These are phyloP conservation scores for Candida oleophila DNA, from an alignment of 805 yeast species.

Conservation along the genomic window DNA sequence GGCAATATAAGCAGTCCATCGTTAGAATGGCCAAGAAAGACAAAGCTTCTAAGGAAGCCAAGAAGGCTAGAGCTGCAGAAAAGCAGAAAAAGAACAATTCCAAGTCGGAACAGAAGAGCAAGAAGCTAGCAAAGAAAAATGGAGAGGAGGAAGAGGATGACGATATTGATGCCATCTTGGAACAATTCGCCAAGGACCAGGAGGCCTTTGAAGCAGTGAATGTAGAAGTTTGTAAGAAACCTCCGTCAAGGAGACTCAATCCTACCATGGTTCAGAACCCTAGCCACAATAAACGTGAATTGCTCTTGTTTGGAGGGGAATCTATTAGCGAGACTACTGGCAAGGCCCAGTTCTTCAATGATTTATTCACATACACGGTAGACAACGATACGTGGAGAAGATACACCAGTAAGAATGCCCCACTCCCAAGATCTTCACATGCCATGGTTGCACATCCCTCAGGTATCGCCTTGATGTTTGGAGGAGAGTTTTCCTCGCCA, in stretches of 20 bases:
- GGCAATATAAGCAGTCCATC: neutral
- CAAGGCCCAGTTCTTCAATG: conserved; percentile 66
- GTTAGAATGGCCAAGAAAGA: conserved; percentile 76
- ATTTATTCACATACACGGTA: conserved; percentile 66
- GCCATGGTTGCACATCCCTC: conserved; percentile 92
- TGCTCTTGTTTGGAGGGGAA: conserved; percentile 91
- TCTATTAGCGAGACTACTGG: conserved; percentile 50
- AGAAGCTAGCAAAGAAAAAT: conserved; percentile 69
- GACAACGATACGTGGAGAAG: conserved; percentile 82
- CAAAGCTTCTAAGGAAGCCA: conserved; percentile 86
- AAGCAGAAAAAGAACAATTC: conserved; percentile 73
- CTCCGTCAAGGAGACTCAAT: conserved; percentile 63
- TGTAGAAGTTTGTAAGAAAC: conserved; percentile 56
- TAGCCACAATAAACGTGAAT: conserved; percentile 69
- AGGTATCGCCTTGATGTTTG: conserved; percentile 82
- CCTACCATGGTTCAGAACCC: conserved; percentile 77
- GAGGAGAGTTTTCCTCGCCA: conserved; percentile 97
- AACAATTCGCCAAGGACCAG: conserved; percentile 77
- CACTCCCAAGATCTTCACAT: conserved; percentile 91
- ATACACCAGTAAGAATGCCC: conserved; percentile 78
- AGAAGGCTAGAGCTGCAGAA: conserved; percentile 82
- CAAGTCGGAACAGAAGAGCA: conserved; percentile 72
- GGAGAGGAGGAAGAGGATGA: conserved; percentile 84
- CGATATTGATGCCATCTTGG: conserved; percentile 81
- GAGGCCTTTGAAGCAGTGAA: conserved; percentile 71